These are phyloP conservation scores for Chrysophaeum taylorii DNA, from an alignment of 352 stramenopile species.

Conservation along the genomic window DNA sequence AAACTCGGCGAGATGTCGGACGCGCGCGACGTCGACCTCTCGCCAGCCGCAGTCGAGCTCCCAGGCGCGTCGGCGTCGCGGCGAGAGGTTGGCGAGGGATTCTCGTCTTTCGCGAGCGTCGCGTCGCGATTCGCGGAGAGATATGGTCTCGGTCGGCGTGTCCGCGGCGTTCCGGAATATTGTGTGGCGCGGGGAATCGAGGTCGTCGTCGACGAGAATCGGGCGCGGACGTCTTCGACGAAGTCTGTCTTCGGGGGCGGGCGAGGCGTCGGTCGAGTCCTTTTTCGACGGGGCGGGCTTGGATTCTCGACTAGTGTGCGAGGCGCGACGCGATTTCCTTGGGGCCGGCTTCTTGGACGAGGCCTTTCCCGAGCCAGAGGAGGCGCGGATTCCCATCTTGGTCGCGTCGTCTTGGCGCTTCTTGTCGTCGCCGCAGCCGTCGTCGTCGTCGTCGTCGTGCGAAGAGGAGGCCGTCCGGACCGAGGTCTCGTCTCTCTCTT, in stretches of 20 bases:
- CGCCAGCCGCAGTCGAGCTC: conserved; percentile 3
- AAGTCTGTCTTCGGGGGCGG: background rate
- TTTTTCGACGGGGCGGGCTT: no score
- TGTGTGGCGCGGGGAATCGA: no score
- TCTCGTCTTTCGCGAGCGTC: background rate
- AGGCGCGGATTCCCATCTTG: background rate
- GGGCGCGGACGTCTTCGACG: no score
- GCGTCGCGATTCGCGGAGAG: background rate
- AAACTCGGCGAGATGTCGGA: background rate
- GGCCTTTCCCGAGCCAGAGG: background rate
- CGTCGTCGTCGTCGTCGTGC: background rate
- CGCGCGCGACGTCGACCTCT: background rate
- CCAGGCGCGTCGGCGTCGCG: background rate
- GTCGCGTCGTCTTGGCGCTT: background rate
- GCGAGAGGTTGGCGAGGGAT: background rate
- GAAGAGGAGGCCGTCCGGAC: no score
- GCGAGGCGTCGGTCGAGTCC: background rate
- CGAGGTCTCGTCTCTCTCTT: background rate
- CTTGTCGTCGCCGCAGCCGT: background rate
- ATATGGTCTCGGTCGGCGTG: background rate
- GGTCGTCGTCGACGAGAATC: no score
- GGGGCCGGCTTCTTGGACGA: background rate
- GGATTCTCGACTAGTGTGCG: background rate
- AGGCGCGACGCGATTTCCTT: background rate
- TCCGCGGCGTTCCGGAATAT: background rate